Evolutionary conservation across 2,329 filamentous ascomycete genomes (phyloP).

Genomic region (Phoma herbarum): DNA sequence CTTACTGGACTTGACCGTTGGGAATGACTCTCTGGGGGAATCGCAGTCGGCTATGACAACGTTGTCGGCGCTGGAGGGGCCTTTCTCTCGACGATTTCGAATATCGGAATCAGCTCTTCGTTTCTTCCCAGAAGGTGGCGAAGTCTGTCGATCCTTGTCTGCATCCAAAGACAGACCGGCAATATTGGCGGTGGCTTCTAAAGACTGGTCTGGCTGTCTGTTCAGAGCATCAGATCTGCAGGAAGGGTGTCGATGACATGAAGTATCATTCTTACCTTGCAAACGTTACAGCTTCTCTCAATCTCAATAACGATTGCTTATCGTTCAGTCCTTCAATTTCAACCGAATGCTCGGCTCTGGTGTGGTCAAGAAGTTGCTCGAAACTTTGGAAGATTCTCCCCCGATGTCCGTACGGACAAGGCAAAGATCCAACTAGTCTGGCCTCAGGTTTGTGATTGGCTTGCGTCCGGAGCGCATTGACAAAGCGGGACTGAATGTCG

Average conservation of each 20-base stretch:
- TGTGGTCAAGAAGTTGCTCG: conserved; percentile 40
- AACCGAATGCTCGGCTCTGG: conserved; percentile 37
- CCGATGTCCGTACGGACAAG: conserved; percentile 43
- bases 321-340: conserved; percentile 28
- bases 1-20: conserved; percentile 27
- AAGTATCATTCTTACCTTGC: not conserved
- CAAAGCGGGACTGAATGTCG: conserved; percentile 38
- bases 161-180: conserved; percentile 34
- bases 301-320: not conserved
- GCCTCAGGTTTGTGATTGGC: conserved; percentile 30
- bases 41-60: conserved; percentile 32
- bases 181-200: conserved; percentile 38
- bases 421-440: conserved; percentile 27
- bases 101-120: conserved; percentile 42
- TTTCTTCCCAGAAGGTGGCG: conserved; percentile 40
- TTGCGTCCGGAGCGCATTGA: conserved; percentile 40
- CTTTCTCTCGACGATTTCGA: conserved; percentile 38
- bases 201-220: not conserved
- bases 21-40: conserved; percentile 33
- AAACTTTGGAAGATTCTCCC: conserved; percentile 42
- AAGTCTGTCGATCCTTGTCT: conserved; percentile 31
- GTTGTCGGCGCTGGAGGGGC: conserved; percentile 31
- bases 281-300: not conserved
- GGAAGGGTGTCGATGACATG: too few relatives aligned
- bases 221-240: too few relatives aligned